Base-by-base conservation (phyloP, 305 asterid species). In the Fraxinus floribunda region DNA sequence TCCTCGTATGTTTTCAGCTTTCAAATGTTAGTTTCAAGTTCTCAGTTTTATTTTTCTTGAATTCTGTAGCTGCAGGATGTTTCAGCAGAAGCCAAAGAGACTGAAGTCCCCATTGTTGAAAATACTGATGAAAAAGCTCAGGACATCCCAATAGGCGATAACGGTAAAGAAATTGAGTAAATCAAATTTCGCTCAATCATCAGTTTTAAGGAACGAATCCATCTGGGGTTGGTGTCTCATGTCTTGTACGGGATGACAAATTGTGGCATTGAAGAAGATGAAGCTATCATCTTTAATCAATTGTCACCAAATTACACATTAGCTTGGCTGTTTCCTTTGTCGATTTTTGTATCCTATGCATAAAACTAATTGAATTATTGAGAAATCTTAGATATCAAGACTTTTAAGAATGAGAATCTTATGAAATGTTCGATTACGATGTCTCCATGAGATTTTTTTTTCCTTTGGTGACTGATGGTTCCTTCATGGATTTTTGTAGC, bases 41-140 rank as follows among this genome's bases (percentile, higher is more conserved):
- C 30, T 83, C 66, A 76, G 44, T 74, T 62, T 32, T 81, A 30
- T 80, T 84, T 78, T 83, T 71, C 41, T 84, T 22, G 39, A 84
- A 83, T 26, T 64, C 80, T 84, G 70, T 79, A 92, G 94, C 89
- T 91, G 87, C 93, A 90, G 88, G 93, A 93, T 85, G 90, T 82
- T 83, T 39, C 83, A 3, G 87, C 62, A 62, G 91, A 79, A 74
- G 68, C 82, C 15, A 85, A 84, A 49, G 91, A 77, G 79, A 76
- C 77, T 5, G 91, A 74, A 80, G 87, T 24, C 80, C 76, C 85
- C 9, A 87, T 78, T 36, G 75, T 30, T 49, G 93, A 88, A 75
- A 77, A 34, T 68, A 78, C 57, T 83, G 89, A 87, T 60, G 91
- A 60, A 70, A 77, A 66, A 34, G 77, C 78, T 72, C 82, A 85